These are phyloP conservation scores for Taxawa tesnikishii DNA, from an alignment of 2,329 filamentous ascomycete species.

Conservation along the genomic window DNA sequence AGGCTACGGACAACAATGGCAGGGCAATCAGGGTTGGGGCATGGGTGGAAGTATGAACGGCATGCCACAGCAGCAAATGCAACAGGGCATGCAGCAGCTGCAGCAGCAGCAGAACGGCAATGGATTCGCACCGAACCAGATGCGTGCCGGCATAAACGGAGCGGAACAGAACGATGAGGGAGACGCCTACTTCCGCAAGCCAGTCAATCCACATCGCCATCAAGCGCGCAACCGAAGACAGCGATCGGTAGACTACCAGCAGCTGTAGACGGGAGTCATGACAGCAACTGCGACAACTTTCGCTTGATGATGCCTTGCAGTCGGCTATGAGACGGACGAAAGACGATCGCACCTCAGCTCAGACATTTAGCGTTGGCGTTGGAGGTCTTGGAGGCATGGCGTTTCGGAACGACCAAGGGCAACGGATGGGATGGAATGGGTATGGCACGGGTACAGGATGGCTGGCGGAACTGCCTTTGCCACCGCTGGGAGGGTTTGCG, in stretches of 20 bases:
- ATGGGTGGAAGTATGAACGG: constrained; percentile 12
- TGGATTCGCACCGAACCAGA: constrained; percentile 10
- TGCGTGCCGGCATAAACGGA: constrained; percentile 3
- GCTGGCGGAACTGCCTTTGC: no score
- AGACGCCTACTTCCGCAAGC: constrained; percentile 88
- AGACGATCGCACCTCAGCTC: no score
- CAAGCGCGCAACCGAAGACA: constrained; percentile 63
- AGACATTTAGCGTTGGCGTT: constrained; percentile 1
- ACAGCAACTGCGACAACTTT: no score
- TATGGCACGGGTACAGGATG: no score
- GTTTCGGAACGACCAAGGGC: no score
- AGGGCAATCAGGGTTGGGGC: constrained; percentile 13
- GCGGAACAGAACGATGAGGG: constrained; percentile 43
- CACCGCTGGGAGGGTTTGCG: no score
- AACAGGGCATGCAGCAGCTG: no score
- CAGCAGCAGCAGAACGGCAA: constrained; percentile 18
- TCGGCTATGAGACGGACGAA: no score
- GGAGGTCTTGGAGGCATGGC: no score
- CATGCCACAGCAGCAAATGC: constrained; percentile 11
- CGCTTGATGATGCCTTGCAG: no score
- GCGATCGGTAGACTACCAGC: constrained; percentile 81
- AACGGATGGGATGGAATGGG: no score
- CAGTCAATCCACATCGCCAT: constrained; percentile 86
- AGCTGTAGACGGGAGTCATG: constrained; percentile 50
- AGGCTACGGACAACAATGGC: constrained; percentile 7